Conservation (phyloP, 208 protist species). For the Trypanosoma caninum region DNA sequence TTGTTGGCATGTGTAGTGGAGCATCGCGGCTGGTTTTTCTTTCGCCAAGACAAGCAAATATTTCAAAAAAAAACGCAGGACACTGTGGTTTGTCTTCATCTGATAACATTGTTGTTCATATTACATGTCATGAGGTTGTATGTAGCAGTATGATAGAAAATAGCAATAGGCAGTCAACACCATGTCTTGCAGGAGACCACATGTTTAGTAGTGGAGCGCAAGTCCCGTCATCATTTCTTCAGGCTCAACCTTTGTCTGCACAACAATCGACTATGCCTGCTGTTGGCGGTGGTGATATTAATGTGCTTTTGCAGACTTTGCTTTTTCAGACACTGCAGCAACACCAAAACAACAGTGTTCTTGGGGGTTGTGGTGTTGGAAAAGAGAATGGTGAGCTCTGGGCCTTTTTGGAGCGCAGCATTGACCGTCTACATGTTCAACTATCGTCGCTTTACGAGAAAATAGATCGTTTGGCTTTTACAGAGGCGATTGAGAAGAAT, state of each 20-base stretch:
- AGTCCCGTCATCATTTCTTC: background rate
- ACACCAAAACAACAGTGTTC: conserved; percentile 20
- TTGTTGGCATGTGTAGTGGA: conserved; percentile 44
- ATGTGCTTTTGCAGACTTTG: conserved; percentile 35
- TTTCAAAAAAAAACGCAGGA: conserved; percentile 20
- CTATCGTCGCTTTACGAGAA: conserved; percentile 59
- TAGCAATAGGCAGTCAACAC: background rate
- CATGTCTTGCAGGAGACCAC: too few relatives aligned
- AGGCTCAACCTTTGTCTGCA: background rate
- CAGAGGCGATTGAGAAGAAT: conserved; percentile 47
- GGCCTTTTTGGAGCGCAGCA: conserved; percentile 26
- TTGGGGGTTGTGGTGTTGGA: background rate
- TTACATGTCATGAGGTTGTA: conserved; percentile 28
- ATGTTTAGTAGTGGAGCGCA: background rate
- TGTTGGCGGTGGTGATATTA: conserved; percentile 7
- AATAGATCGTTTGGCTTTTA: conserved; percentile 60
- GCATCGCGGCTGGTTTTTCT: conserved; percentile 48
- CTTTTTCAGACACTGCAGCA: conserved; percentile 48
- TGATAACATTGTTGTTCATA: conserved; percentile 26
- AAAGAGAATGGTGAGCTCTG: background rate
- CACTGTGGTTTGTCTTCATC: conserved; percentile 26
- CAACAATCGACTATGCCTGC: background rate
- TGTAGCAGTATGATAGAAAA: background rate
- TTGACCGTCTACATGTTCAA: conserved; percentile 48
- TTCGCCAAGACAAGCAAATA: conserved; percentile 24